These are phyloP conservation scores for Huntiella savannae DNA, from an alignment of 2,329 filamentous ascomycete genomes.

Conservation along the genomic window DNA sequence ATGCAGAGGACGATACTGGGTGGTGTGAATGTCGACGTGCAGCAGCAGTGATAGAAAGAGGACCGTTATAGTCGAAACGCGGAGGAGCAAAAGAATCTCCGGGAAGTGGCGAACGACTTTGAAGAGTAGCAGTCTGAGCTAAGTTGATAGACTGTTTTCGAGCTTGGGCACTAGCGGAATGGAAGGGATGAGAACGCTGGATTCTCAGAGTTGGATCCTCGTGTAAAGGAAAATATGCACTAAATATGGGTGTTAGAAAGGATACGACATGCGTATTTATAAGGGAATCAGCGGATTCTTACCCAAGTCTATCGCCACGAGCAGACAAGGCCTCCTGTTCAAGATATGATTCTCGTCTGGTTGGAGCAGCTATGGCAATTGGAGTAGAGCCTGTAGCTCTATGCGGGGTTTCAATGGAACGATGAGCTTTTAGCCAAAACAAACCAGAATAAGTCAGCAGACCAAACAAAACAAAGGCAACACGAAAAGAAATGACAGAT, in stretches of 20 bases:
- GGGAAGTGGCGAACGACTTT: background rate
- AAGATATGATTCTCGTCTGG: conserved; percentile 5
- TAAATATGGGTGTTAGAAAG: conserved; percentile 15
- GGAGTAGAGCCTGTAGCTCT: conserved; percentile 17
- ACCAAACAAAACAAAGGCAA: too few relatives aligned
- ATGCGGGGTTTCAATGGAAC: too few relatives aligned
- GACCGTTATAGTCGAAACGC: conserved; percentile 1
- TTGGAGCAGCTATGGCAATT: conserved; percentile 27
- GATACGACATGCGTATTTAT: background rate
- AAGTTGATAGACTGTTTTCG: conserved; percentile 9
- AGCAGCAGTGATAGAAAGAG: conserved; percentile 1
- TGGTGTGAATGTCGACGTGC: conserved; percentile 2
- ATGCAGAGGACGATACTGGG: background rate
- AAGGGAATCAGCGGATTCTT: conserved; percentile 16
- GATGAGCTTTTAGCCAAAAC: too few relatives aligned
- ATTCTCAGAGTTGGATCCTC: conserved; percentile 31
- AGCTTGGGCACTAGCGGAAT: conserved; percentile 13
- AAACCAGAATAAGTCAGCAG: too few relatives aligned
- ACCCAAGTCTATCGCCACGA: conserved; percentile 40
- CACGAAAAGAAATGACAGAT: too few relatives aligned
- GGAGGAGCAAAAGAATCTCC: background rate
- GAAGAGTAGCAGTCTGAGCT: conserved; percentile 6
- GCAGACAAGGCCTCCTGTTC: conserved; percentile 30
- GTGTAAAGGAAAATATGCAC: conserved; percentile 42
- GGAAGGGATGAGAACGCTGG: conserved; percentile 33